Conservation (phyloP, 2,329 filamentous ascomycete species). For the Microsporum ferrugineum region DNA sequence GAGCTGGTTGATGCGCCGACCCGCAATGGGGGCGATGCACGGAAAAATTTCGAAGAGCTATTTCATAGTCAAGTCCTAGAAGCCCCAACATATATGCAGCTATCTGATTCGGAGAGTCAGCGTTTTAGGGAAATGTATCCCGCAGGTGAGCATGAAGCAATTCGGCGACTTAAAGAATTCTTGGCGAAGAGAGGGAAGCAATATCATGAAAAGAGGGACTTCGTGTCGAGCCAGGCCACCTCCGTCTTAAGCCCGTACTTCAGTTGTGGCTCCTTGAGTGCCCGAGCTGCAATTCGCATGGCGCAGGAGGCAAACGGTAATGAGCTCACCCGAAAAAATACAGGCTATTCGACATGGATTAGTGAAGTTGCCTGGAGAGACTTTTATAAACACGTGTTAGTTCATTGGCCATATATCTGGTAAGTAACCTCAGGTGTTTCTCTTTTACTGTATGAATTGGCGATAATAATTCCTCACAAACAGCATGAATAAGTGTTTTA, state of each 20-base stretch:
- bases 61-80: conserved; percentile 53
- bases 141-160: conserved; percentile 62
- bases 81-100: conserved; percentile 50
- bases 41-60: conserved; percentile 41
- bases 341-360: conserved; percentile 63
- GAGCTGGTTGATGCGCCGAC: conserved; percentile 48
- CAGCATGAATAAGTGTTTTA: conserved; percentile 67
- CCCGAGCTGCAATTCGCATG: conserved; percentile 53
- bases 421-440: conserved; percentile 15
- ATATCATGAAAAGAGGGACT: conserved; percentile 56
- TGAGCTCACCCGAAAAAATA: conserved; percentile 53
- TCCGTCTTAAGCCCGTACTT: conserved; percentile 62
- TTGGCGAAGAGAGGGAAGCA: conserved; percentile 49
- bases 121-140: conserved; percentile 55
- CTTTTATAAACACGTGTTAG: conserved; percentile 78
- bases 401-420: conserved; percentile 64
- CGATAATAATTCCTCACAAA: conserved; percentile 7
- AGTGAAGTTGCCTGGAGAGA: conserved; percentile 77
- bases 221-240: conserved; percentile 52
- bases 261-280: conserved; percentile 55
- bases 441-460: neutral
- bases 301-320: conserved; percentile 52
- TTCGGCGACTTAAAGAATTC: conserved; percentile 53
- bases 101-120: conserved; percentile 49
- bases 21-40: conserved; percentile 42